Conservation (phyloP, 2,329 filamentous ascomycete genomes). For the Penicillium olsonii region DNA sequence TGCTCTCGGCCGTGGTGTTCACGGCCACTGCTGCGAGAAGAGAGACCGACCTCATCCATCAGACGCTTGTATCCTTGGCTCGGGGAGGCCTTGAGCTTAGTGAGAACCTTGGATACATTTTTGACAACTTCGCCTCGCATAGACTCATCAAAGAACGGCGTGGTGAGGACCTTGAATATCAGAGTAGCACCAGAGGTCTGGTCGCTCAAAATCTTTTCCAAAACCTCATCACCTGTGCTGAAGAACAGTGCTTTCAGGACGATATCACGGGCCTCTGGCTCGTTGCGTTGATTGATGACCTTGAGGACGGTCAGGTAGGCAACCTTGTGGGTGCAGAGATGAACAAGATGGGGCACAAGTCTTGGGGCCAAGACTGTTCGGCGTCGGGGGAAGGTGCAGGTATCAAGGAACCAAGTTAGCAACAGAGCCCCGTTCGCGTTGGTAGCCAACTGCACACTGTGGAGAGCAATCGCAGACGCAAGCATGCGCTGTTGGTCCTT, state of each 20-base stretch:
- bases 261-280: conserved; percentile 85
- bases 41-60: conserved; percentile 97
- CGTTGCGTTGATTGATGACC: conserved; percentile 96
- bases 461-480: conserved; percentile 89
- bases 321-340: conserved; percentile 97
- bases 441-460: conserved; percentile 93
- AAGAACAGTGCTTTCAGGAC: conserved; percentile 93
- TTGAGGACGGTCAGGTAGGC: conserved; percentile 96
- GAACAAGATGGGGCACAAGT: conserved; percentile 87
- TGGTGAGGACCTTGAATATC: conserved; percentile 98
- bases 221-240: conserved; percentile 77
- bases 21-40: conserved; percentile 48
- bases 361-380: conserved; percentile 89
- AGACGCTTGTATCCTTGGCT: conserved; percentile 96
- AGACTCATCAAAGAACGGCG: conserved; percentile 92
- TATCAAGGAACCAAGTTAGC: conserved; percentile 96
- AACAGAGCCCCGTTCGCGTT: conserved; percentile 94
- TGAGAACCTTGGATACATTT: conserved; percentile 84
- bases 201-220: conserved; percentile 89
- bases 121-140: conserved; percentile 87
- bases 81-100: conserved; percentile 89
- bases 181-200: conserved; percentile 90
- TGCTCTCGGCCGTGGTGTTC: conserved; percentile 45
- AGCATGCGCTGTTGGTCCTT: conserved; percentile 96
- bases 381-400: conserved; percentile 90